Conservation (phyloP, 345 rosid genomes). For the Euphorbia tirucalli region DNA sequence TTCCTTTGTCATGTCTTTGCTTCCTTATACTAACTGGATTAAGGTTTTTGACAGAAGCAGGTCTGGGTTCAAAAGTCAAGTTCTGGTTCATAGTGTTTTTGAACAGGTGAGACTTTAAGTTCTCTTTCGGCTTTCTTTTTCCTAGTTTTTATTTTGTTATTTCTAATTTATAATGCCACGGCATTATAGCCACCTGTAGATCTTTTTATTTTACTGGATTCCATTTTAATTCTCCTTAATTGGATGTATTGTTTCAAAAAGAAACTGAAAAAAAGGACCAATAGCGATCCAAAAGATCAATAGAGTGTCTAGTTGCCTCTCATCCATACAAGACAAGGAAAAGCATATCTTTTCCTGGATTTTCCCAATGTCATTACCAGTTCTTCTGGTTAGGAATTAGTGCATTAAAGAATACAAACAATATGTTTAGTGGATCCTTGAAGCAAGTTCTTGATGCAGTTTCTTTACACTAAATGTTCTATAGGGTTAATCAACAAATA, state of each 20-base stretch:
- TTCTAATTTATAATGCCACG: neutral
- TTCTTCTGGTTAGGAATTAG: neutral
- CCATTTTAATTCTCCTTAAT: neutral
- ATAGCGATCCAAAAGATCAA: neutral
- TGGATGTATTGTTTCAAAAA: neutral
- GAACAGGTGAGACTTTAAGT: conserved; percentile 8
- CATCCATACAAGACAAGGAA: neutral
- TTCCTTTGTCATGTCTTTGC: neutral
- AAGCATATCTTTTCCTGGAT: neutral
- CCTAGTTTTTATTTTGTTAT: too few relatives aligned
- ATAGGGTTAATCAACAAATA: neutral
- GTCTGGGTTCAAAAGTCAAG: conserved; percentile 80
- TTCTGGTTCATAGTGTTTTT: conserved; percentile 47
- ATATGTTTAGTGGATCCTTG: neutral
- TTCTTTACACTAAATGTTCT: neutral
- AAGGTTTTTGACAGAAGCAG: conserved; percentile 58
- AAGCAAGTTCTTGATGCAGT: neutral
- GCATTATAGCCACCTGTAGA: neutral
- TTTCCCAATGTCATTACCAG: neutral
- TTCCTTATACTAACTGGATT: conserved; percentile 11
- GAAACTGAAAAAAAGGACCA: neutral
- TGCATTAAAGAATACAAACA: neutral
- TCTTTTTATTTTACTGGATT: neutral
- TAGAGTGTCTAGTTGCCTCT: neutral
- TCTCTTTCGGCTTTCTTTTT: neutral